Conservation (phyloP, 2,329 filamentous ascomycete genomes). For the Cryphonectria parasitica region DNA sequence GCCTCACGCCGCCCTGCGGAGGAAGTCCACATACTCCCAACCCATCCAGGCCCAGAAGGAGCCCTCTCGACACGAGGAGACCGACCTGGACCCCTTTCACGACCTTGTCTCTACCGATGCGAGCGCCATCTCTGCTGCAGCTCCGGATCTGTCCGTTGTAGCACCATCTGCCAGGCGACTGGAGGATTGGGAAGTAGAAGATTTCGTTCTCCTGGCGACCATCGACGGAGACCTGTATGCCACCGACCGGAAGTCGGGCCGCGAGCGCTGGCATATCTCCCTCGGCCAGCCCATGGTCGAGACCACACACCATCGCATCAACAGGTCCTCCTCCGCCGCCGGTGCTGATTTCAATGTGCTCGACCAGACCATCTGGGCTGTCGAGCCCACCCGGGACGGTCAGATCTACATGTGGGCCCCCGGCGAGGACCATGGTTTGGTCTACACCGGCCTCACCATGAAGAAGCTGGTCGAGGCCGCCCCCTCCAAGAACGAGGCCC, state of each 20-base stretch:
- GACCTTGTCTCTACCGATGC: slow-evolving; percentile 63
- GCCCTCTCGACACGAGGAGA: slow-evolving; percentile 1
- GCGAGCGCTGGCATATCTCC: slow-evolving; percentile 82
- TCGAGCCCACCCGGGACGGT: slow-evolving; percentile 88
- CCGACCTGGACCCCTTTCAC: slow-evolving; percentile 33
- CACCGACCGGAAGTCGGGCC: slow-evolving; percentile 83
- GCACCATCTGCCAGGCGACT: slow-evolving; percentile 96
- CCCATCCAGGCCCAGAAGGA: slow-evolving; percentile 22
- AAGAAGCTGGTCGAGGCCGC: slow-evolving; percentile 87
- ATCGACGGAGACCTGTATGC: slow-evolving; percentile 97
- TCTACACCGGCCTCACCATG: slow-evolving; percentile 73
- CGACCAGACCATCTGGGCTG: slow-evolving; percentile 91
- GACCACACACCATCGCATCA: slow-evolving; percentile 77
- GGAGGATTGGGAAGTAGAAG: slow-evolving; percentile 99
- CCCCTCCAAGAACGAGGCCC: slow-evolving; percentile 75
- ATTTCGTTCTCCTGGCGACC: slow-evolving; percentile 99
- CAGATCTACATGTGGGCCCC: slow-evolving; percentile 86
- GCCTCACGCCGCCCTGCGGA: slow-evolving; percentile 23
- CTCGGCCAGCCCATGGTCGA: slow-evolving; percentile 88
- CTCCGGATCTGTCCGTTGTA: slow-evolving; percentile 95
- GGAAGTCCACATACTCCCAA: slow-evolving; percentile 28
- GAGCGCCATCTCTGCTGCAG: slow-evolving; percentile 97
- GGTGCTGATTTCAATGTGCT: slow-evolving; percentile 66
- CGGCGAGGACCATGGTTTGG: slow-evolving; percentile 61
- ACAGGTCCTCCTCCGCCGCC: slow-evolving; percentile 57